These are phyloP conservation scores for Erysimum cheiranthoides DNA, from an alignment of 345 rosid species.

Conservation along the genomic window DNA sequence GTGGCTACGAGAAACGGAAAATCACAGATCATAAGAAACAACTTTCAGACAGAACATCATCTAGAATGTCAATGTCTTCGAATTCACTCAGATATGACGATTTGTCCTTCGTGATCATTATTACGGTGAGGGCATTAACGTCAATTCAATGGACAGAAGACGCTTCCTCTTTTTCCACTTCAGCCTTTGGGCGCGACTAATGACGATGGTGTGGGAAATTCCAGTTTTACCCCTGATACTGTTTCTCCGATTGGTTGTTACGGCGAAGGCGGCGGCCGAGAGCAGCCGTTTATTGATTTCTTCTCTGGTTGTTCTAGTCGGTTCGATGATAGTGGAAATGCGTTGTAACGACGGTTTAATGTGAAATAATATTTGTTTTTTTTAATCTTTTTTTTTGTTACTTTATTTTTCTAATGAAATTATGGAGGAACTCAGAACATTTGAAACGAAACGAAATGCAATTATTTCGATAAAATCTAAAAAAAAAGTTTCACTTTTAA, in stretches of 20 bases:
- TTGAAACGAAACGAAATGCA: no score
- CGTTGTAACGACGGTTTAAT: slow-evolving; percentile 17
- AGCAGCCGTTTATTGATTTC: slow-evolving; percentile 42
- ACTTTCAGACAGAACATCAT: slow-evolving; percentile 28
- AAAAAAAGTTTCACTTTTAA: no score
- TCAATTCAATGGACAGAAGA: slow-evolving; percentile 35
- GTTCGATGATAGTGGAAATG: slow-evolving; percentile 19
- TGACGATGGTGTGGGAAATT: background rate
- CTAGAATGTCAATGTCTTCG: slow-evolving; percentile 38
- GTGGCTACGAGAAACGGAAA: slow-evolving; percentile 33
- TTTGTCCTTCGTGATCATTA: slow-evolving; percentile 26
- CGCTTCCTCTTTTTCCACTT: slow-evolving; percentile 47
- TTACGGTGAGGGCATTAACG: slow-evolving; percentile 33
- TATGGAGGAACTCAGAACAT: no score
- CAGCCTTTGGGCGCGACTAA: slow-evolving; percentile 25
- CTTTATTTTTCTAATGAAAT: no score
- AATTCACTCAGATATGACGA: slow-evolving; percentile 39
- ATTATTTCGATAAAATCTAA: no score
- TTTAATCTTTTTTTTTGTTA: background rate
- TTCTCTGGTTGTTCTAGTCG: slow-evolving; percentile 40
- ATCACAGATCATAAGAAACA: slow-evolving; percentile 36
- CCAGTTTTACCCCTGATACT: slow-evolving; percentile 23
- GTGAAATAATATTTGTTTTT: background rate
- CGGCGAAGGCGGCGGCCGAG: slow-evolving; percentile 27
- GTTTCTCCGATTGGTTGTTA: slow-evolving; percentile 17